phyloP scores from a whole-genome alignment of 2,329 filamentous ascomycete species.

The Pyricularia grisea region DNA sequence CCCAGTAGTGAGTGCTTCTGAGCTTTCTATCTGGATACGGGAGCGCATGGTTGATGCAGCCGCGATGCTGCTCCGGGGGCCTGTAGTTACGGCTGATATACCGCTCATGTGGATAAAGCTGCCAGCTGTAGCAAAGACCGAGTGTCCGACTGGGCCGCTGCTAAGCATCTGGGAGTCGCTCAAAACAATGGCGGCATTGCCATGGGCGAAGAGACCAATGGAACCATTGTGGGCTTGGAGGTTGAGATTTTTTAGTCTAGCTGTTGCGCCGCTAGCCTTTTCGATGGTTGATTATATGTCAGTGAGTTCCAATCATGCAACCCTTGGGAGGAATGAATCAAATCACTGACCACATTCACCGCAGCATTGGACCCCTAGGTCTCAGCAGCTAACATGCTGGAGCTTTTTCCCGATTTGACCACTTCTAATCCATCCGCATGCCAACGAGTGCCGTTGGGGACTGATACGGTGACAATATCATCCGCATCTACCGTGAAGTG shows the following conservation, averaged over 20 bases:
- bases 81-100: not conserved
- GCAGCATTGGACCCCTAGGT: slow-evolving; percentile 3
- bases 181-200: not conserved
- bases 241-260: not conserved
- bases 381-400: not conserved
- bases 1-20: not conserved
- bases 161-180: not conserved
- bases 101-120: not conserved
- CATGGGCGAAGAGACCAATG: not conserved
- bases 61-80: not conserved
- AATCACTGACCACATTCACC: not conserved
- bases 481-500: not conserved
- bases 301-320: not conserved
- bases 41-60: not conserved
- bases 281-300: not conserved
- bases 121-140: not conserved
- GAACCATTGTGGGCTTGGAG: not conserved
- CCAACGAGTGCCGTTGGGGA: not conserved
- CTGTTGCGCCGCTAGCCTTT: not conserved
- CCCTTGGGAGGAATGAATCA: too few relatives aligned
- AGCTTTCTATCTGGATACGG: not conserved
- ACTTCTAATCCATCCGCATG: not conserved
- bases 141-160: not conserved
- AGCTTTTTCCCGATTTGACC: not conserved
- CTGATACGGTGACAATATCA: not conserved